These are phyloP conservation scores for Gentiana macrophylla DNA, from an alignment of 257 asterid genomes.

Conservation along the genomic window DNA sequence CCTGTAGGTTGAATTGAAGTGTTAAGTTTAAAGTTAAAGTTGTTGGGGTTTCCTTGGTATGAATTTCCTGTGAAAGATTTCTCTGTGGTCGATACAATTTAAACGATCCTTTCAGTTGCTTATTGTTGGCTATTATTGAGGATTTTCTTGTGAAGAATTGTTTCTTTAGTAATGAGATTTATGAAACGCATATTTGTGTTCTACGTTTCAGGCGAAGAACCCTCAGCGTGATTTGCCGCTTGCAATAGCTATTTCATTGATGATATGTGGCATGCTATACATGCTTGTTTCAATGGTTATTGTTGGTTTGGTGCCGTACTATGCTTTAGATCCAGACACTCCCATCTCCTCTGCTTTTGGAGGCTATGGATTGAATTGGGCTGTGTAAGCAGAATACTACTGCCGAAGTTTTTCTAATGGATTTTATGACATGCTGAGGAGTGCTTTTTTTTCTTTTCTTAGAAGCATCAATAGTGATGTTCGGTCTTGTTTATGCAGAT, in stretches of 20 bases:
- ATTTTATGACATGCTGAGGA: too few relatives aligned
- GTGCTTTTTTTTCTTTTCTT: background rate
- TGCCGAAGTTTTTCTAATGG: background rate
- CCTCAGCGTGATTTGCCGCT: slow-evolving; percentile 35
- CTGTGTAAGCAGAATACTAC: slow-evolving; percentile 20
- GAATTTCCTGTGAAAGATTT: too few relatives aligned
- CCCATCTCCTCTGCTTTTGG: slow-evolving; percentile 35
- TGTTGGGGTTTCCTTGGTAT: too few relatives aligned
- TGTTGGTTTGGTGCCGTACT: slow-evolving; percentile 34
- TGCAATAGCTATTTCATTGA: slow-evolving; percentile 25
- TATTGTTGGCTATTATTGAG: background rate
- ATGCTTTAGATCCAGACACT: slow-evolving; percentile 29
- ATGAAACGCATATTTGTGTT: too few relatives aligned
- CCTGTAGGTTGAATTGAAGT: too few relatives aligned
- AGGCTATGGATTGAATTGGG: slow-evolving; percentile 29
- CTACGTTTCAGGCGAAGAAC: slow-evolving; percentile 18
- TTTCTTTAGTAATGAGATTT: too few relatives aligned
- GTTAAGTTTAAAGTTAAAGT: too few relatives aligned
- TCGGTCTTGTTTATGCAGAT: slow-evolving; percentile 12
- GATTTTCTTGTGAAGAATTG: too few relatives aligned
- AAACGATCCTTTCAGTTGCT: too few relatives aligned
- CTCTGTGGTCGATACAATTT: too few relatives aligned
- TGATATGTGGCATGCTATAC: slow-evolving; percentile 21
- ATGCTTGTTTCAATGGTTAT: slow-evolving; percentile 28
- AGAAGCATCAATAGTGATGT: background rate